A percentile compares a stretch with the other conserved stretches of the same genome.
Conservation (phyloP, 1,284 basidiomycete species). For the Ceratobasidium theobromae region DNA sequence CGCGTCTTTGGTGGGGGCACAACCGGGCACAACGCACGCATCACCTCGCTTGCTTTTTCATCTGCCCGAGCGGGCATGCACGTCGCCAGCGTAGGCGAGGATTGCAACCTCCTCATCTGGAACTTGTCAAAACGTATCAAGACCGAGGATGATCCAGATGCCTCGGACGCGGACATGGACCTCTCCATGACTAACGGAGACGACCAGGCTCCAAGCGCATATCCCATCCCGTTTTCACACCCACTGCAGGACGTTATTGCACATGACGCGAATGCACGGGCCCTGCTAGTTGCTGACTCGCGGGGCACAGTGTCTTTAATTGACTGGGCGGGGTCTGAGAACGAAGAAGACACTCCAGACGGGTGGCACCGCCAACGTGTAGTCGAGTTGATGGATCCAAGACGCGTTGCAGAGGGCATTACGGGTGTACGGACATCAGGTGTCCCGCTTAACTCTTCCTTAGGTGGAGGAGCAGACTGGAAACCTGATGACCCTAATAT, state of each 20-base stretch:
- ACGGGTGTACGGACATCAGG: constrained; percentile 44
- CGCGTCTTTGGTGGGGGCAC: constrained; percentile 71
- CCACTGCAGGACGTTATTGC: constrained; percentile 65
- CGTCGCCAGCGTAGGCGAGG: constrained; percentile 77
- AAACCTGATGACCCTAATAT: constrained; percentile 64
- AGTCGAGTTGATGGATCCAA: constrained; percentile 69
- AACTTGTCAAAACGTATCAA: constrained; percentile 59
- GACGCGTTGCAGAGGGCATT: constrained; percentile 55
- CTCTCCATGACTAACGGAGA: not conserved
- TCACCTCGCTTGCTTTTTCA: constrained; percentile 74
- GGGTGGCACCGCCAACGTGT: constrained; percentile 61
- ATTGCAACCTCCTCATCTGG: constrained; percentile 81
- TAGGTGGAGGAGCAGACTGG: constrained; percentile 67
- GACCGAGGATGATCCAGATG: constrained; percentile 23
- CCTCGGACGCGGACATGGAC: constrained; percentile 11
- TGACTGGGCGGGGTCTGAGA: constrained; percentile 71
- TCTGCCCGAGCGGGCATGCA: constrained; percentile 67
- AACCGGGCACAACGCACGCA: constrained; percentile 53
- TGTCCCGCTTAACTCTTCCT: constrained; percentile 43
- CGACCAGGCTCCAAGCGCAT: constrained; percentile 58
- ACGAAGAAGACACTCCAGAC: constrained; percentile 50
- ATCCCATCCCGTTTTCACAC: constrained; percentile 68
- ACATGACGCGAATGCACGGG: constrained; percentile 68
- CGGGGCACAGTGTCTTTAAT: constrained; percentile 69
- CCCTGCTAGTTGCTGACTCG: constrained; percentile 72